These are phyloP conservation scores for Ilex paraguariensis DNA, from an alignment of 305 asterid species.

Conservation along the genomic window DNA sequence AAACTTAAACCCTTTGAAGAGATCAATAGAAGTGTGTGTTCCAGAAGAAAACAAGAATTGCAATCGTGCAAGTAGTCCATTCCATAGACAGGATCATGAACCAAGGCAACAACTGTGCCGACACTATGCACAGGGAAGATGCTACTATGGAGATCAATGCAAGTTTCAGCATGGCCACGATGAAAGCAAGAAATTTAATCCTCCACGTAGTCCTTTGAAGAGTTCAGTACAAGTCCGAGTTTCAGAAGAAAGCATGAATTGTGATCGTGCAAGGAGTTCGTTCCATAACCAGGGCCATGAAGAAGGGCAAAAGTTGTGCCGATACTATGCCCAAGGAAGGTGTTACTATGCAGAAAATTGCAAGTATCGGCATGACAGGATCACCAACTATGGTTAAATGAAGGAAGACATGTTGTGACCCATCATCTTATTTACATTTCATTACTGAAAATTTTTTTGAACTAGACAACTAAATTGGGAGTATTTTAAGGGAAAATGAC, in stretches of 20 bases:
- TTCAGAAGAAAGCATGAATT: constrained; percentile 10
- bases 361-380: background rate
- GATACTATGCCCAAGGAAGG: constrained; percentile 52
- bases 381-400: no score
- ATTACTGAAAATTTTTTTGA: no score
- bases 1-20: background rate
- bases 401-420: no score
- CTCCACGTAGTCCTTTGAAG: background rate
- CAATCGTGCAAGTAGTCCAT: constrained; percentile 9
- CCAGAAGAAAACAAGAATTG: constrained; percentile 9
- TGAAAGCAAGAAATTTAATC: background rate
- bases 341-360: constrained; percentile 24
- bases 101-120: constrained; percentile 38
- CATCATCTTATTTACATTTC: no score
- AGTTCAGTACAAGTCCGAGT: background rate
- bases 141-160: constrained; percentile 64
- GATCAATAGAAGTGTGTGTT: background rate
- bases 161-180: constrained; percentile 36
- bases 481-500: no score
- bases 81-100: constrained; percentile 18
- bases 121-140: constrained; percentile 53
- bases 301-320: no score
- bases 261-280: constrained; percentile 7
- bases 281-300: constrained; percentile 10
- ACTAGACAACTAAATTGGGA: no score